Percentiles rank a stretch among this genome's conserved stretches.
Evolutionary conservation across 2,329 filamentous ascomycete species (phyloP).

Genomic region (Curvularia spicifera): DNA sequence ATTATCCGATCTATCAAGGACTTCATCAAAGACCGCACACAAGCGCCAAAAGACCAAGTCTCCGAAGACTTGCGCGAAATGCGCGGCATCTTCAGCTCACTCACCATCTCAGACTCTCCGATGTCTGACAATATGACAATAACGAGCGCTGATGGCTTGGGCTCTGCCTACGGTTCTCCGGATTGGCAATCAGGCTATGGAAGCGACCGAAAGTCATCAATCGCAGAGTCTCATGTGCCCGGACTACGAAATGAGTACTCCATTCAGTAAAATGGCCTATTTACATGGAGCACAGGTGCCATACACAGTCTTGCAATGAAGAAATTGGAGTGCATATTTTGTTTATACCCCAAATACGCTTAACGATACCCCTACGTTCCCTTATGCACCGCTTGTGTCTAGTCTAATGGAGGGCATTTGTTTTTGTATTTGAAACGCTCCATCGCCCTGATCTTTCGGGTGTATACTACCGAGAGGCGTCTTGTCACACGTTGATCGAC

Average conservation of each 20-base stretch:
- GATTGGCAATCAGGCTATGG: conserved; percentile 31
- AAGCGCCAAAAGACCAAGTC: conserved; percentile 55
- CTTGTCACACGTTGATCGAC: conserved; percentile 35
- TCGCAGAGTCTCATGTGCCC: conserved; percentile 22
- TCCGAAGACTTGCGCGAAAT: conserved; percentile 75
- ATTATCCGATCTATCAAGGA: conserved; percentile 78
- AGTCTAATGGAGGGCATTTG: conserved; percentile 11
- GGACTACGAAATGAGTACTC: conserved; percentile 19
- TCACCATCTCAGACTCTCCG: conserved; percentile 49
- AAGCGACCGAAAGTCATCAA: conserved; percentile 32
- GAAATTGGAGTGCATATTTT: conserved; percentile 4
- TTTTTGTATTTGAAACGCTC: conserved; percentile 25
- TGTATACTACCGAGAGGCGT: conserved; percentile 4
- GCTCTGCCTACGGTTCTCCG: conserved; percentile 31
- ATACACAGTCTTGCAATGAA: conserved; percentile 4
- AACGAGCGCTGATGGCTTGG: conserved; percentile 33
- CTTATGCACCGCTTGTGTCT: conserved; percentile 16
- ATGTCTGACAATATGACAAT: conserved; percentile 36
- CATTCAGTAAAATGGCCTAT: conserved; percentile 19
- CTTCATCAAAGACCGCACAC: conserved; percentile 80
- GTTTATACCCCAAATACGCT: conserved; percentile 14
- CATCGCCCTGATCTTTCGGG: conserved; percentile 27
- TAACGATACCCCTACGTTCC: conserved; percentile 6
- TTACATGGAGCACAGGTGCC: conserved; percentile 3
- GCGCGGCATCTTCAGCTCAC: conserved; percentile 67